Conservation (phyloP, 208 protist species). For the Leishmania mexicana region DNA sequence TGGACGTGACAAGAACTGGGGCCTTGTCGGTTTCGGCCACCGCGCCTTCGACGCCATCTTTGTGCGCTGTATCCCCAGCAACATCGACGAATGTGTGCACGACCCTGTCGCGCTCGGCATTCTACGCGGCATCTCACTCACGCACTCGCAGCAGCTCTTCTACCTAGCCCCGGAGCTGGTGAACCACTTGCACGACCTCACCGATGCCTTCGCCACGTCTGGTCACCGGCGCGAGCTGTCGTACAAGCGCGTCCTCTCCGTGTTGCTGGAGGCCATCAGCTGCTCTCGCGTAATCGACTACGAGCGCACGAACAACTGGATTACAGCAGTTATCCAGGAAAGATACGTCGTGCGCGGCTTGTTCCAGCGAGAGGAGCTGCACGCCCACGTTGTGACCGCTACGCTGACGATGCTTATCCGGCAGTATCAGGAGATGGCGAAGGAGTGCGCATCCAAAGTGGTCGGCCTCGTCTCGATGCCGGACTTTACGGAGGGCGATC, state of each 20-base stretch:
- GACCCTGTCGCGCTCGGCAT: conserved; percentile 64
- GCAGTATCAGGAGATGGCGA: conserved; percentile 72
- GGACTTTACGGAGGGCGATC: conserved; percentile 70
- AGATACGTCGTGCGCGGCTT: conserved; percentile 77
- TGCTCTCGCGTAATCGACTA: conserved; percentile 65
- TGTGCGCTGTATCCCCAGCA: conserved; percentile 54
- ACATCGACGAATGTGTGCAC: conserved; percentile 64
- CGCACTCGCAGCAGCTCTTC: conserved; percentile 48
- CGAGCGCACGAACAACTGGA: conserved; percentile 76
- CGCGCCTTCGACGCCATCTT: conserved; percentile 60
- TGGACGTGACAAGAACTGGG: conserved; percentile 28
- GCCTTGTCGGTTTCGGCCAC: conserved; percentile 58
- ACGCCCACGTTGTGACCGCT: conserved; percentile 73
- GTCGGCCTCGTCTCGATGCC: conserved; percentile 30
- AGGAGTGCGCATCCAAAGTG: conserved; percentile 37
- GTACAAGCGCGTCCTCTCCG: conserved; percentile 73
- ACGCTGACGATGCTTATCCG: conserved; percentile 73
- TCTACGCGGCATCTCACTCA: conserved; percentile 67
- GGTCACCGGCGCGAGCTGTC: conserved; percentile 50
- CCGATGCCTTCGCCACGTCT: conserved; percentile 69
- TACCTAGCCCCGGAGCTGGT: conserved; percentile 56
- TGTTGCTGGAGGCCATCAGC: conserved; percentile 78
- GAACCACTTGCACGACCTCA: conserved; percentile 70
- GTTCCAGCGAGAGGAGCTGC: conserved; percentile 73
- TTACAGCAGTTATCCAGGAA: conserved; percentile 72